Conservation (phyloP, 169 alveolate genomes). For the Plasmodium gallinaceum region DNA sequence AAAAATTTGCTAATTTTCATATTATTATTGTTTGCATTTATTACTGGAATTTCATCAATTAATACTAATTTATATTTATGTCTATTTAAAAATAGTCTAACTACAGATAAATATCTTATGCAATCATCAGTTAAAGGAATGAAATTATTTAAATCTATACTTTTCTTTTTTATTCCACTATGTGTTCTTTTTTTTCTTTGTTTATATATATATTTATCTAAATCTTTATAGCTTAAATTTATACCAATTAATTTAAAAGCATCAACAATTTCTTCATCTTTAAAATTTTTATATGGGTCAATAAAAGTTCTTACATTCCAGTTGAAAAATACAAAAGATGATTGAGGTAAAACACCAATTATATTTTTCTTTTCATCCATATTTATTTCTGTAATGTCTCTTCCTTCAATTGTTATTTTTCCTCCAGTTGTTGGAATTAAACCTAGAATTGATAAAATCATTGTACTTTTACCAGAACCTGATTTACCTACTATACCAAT, state of each 20-base stretch:
- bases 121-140: constrained; percentile 77
- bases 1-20: constrained; percentile 22
- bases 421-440: constrained; percentile 77
- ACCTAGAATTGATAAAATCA: constrained; percentile 79
- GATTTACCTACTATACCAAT: constrained; percentile 84
- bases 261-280: constrained; percentile 72
- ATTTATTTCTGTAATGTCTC: constrained; percentile 41
- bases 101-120: constrained; percentile 84
- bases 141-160: constrained; percentile 5
- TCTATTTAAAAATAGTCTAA: constrained; percentile 82
- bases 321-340: constrained; percentile 77
- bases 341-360: constrained; percentile 83
- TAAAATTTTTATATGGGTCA: constrained; percentile 79
- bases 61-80: constrained; percentile 81
- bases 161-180: neutral
- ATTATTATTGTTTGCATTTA: constrained; percentile 14
- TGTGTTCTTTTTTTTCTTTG: constrained; percentile 6
- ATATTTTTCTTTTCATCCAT: constrained; percentile 48
- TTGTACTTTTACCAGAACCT: constrained; percentile 83
- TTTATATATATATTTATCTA: constrained; percentile 44
- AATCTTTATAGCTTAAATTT: constrained; percentile 20
- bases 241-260: constrained; percentile 77
- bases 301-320: constrained; percentile 81
- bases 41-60: constrained; percentile 88
- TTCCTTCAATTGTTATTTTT: constrained; percentile 76